Evolutionary conservation across 805 yeast genomes (phyloP), one percentile per base, ranked within the genome.

Genomic region (Saturnispora zaruensis): DNA sequence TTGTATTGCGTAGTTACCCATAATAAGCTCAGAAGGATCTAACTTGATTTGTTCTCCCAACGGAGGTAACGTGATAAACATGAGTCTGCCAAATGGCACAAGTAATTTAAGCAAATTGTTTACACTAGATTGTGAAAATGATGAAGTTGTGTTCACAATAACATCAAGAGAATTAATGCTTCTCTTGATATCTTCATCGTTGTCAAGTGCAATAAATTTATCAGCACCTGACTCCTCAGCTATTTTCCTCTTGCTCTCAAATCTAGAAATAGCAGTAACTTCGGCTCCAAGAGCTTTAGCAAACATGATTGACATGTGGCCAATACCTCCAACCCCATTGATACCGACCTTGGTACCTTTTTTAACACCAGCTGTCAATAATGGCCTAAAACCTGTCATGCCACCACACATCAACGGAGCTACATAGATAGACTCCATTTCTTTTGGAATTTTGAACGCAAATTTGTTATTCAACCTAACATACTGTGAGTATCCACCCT

Each of bases 281-380:
- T 77, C 73, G 25, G 81, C 81, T 47, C 83, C 84, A 59, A 79
- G 59, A 5, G 82, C 82, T 54, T 75, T 73, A 40, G 82, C 80
- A 52, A 78, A 73, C 59, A 69, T 62, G 40, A 70, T 59, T 14
- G 74, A 71, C 68, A 70, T 65, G 57, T 70, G 74, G 18, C 76
- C 75, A 58, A 72, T 66, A 24, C 75, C 76, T 52, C 76, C 76
- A 50, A 71, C 63, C 50, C 75, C 75, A 50, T 65, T 58, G 52
- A 79, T 67, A 55, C 79, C 82, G 44, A 77, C 77, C 45, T 66
- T 70, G 53, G 69, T 70, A 44, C 78, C 78, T 41, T 73, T 71
- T 49, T 74, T 77, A 57, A 67, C 70, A 25, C 72, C 74, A 25
- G 62, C 56, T 5, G 57, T 58, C 13, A 59, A 49, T 55, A 77